These are phyloP conservation scores for Clarireedia monteithiana DNA, from an alignment of 2,329 filamentous ascomycete genomes.

Conservation along the genomic window DNA sequence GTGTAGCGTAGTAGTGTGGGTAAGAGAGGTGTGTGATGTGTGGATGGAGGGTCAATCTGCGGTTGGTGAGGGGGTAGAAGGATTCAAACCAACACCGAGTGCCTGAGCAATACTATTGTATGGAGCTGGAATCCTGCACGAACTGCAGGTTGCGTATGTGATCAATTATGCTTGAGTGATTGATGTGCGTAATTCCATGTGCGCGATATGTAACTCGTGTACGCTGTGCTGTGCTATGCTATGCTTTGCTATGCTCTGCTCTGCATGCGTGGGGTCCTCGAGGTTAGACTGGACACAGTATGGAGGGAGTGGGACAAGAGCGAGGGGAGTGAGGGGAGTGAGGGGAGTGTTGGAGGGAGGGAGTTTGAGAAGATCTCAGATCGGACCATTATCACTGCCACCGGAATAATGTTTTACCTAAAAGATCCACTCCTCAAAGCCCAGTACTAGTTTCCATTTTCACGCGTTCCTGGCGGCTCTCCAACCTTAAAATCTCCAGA, in stretches of 20 bases:
- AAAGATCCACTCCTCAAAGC: not conserved
- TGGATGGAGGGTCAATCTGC: not conserved
- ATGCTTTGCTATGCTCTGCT: no score
- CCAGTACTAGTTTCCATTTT: not conserved
- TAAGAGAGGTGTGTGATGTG: not conserved
- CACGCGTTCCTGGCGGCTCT: not conserved
- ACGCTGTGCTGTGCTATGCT: not conserved
- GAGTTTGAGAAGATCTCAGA: no score
- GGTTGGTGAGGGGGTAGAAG: not conserved
- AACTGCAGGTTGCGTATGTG: slow-evolving; percentile 4
- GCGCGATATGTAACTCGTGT: not conserved
- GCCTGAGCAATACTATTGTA: not conserved
- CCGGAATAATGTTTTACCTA: not conserved
- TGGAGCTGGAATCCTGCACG: not conserved
- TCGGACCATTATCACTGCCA: no score
- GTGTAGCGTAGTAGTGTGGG: not conserved
- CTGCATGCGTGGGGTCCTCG: no score
- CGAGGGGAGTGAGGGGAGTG: no score
- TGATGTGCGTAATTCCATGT: slow-evolving; percentile 4
- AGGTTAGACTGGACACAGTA: no score
- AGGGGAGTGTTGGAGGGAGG: no score
- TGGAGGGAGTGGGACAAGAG: no score
- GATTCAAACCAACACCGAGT: not conserved
- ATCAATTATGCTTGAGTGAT: not conserved
- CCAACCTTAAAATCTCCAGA: not conserved